Evolutionary conservation across 164 flowering plant genomes (phyloP).

Genomic region (Sextonia rubra): DNA sequence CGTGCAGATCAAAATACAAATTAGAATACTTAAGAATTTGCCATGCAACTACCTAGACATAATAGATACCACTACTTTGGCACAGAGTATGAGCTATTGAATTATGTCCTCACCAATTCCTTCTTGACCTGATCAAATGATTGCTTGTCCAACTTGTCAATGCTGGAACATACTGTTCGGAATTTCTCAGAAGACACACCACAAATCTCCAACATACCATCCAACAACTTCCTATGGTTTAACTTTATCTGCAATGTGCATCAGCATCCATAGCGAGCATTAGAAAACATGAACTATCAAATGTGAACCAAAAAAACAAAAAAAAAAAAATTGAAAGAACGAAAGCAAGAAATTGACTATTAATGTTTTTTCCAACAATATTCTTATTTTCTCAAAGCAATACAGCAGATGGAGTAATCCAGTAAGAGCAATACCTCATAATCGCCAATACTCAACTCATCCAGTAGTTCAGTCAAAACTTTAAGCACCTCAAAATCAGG

Average conservation of each 20-base stretch:
- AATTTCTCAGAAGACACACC: constrained; percentile 93
- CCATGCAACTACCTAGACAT: background rate
- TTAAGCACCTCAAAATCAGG: constrained; percentile 89
- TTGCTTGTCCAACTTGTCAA: constrained; percentile 95
- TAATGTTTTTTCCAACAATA: background rate
- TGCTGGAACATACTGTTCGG: constrained; percentile 91
- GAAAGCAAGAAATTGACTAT: background rate
- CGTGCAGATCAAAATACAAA: background rate
- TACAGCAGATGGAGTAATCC: background rate
- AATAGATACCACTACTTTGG: background rate
- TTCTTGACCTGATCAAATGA: constrained; percentile 71
- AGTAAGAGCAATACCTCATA: constrained; percentile 60
- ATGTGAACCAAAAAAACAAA: background rate
- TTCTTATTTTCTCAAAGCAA: background rate
- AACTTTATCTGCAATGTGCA: constrained; percentile 59
- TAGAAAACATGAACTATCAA: background rate
- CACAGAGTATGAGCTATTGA: background rate
- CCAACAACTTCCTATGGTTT: constrained; percentile 83
- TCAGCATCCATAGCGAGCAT: background rate
- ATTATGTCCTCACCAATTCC: constrained; percentile 62
- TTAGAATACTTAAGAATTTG: background rate
- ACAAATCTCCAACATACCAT: constrained; percentile 93
- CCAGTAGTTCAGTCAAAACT: constrained; percentile 79
- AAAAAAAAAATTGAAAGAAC: background rate
- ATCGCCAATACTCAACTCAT: constrained; percentile 78